Evolutionary conservation across 2,329 filamentous ascomycete species (phyloP), one percentile per base, ranked within the genome.

Genomic region (Hypoxylon sp.): DNA sequence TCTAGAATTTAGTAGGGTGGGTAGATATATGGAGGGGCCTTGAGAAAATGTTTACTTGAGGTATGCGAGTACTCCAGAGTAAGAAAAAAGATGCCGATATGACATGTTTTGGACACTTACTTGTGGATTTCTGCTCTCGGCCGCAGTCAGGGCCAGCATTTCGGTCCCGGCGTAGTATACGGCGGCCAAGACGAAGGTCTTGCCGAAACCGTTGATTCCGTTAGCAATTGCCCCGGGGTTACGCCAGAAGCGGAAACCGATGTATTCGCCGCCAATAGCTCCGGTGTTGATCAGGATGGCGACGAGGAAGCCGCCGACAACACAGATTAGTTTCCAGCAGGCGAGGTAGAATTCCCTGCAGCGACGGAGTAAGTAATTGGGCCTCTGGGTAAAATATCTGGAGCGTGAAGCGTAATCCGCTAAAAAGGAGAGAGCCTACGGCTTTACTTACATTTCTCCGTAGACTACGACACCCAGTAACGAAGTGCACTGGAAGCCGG

Each of bases 401-500:
- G 34, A 3, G 1, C 34, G 13, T 43, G 41, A 13, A 22, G 1
- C 6, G 10, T 22, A 19, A 22, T 44, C 22, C 1, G 20, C 10
- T 13, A 20, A 13, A 19, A 19, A 13, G 13, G 1, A n/a, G 7
- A 13, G 22, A 28, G 17, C 20, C 3, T 2, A 47, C 28, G 15
- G 7, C 3, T 1, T 28, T 17, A 47, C 44, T 5, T 47, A 72
- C 73, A 75, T 75, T 59, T 75, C 73, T 1, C 73, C 73, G 43
- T 74, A 75, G 15, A 74, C 65, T 6, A 73, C 72, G 6, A 74
- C 64, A 2, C 73, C 73, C 0, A 75, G 63, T 1, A 81, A 74
- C 0, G 77, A 79, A 6, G 81, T 69, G 3, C 65, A 70, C 54
- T 80, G 75, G 57, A 81, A 83, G 7, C 81, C 68, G 3, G 75